Conservation (phyloP, 2,329 filamentous ascomycete species). For the Talaromyces atroroseus region DNA sequence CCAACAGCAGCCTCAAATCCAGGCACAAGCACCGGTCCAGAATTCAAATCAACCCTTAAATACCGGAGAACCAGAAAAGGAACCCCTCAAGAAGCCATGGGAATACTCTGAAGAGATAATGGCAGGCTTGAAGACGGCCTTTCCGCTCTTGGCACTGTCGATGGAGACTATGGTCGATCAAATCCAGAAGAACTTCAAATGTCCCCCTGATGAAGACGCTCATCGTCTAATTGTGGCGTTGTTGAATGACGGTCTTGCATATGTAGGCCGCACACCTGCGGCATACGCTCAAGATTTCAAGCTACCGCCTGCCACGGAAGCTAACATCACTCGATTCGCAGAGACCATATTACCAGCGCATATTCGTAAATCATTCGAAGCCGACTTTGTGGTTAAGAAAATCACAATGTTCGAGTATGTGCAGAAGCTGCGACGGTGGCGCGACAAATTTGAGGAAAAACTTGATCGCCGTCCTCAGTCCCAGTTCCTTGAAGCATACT, state of each 20-base stretch:
- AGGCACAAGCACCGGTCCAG: constrained; percentile 21
- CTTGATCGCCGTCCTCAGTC: constrained; percentile 74
- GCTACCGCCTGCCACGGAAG: constrained; percentile 81
- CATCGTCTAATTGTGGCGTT: constrained; percentile 96
- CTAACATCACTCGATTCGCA: constrained; percentile 93
- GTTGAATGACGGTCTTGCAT: constrained; percentile 89
- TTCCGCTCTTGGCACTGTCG: constrained; percentile 87
- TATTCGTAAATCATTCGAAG: constrained; percentile 93
- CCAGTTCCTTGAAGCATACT: constrained; percentile 76
- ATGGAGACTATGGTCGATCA: constrained; percentile 99
- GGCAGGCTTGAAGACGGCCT: constrained; percentile 91
- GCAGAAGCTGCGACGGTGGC: constrained; percentile 89
- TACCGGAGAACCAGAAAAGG: constrained; percentile 33
- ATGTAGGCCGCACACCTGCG: constrained; percentile 79
- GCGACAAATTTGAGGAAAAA: constrained; percentile 97
- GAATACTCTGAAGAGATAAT: constrained; percentile 95
- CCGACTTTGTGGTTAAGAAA: constrained; percentile 92
- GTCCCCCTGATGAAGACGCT: constrained; percentile 94
- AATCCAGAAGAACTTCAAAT: constrained; percentile 98
- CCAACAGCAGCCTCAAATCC: constrained; percentile 14
- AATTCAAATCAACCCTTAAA: constrained; percentile 21
- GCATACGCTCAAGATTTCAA: constrained; percentile 90
- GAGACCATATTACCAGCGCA: constrained; percentile 92
- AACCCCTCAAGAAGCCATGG: constrained; percentile 73
- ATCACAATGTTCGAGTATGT: constrained; percentile 99